Conservation (phyloP, 2,329 filamentous ascomycete species). For the Aspergillus fischeri region DNA sequence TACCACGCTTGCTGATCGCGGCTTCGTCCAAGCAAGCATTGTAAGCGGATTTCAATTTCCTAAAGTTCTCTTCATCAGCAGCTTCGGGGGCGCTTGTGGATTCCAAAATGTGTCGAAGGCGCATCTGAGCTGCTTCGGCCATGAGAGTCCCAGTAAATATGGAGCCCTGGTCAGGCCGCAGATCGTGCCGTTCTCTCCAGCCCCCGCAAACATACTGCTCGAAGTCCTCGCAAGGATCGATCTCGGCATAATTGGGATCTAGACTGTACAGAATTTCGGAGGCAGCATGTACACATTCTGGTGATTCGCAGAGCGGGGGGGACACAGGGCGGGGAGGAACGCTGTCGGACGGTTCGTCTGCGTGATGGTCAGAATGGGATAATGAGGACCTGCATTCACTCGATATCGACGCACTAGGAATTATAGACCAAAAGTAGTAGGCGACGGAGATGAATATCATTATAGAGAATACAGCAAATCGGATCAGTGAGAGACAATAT, state of each 20-base stretch:
- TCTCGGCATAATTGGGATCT: conserved; percentile 56
- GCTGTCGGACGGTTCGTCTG: conserved; percentile 9
- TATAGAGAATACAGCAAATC: conserved; percentile 5
- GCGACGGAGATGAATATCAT: conserved; percentile 4
- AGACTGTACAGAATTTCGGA: conserved; percentile 61
- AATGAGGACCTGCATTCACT: not conserved
- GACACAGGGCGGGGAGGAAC: conserved; percentile 14
- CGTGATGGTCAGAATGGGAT: not conserved
- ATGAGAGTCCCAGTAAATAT: conserved; percentile 60
- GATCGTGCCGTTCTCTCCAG: conserved; percentile 61
- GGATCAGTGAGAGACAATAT: conserved; percentile 4
- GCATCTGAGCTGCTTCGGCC: conserved; percentile 55
- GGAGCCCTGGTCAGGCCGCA: conserved; percentile 60
- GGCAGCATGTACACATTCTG: conserved; percentile 60
- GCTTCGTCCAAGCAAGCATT: conserved; percentile 63
- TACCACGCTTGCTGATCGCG: conserved; percentile 52
- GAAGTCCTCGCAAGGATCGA: conserved; percentile 68
- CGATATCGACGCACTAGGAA: conserved; percentile 4
- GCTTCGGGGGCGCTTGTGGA: conserved; percentile 39
- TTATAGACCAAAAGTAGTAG: conserved; percentile 9
- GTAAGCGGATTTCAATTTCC: conserved; percentile 62
- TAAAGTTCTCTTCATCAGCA: conserved; percentile 51
- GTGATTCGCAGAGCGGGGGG: conserved; percentile 49
- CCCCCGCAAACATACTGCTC: conserved; percentile 65
- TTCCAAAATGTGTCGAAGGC: conserved; percentile 61